A percentile compares a stretch with the other conserved stretches of the same genome.
Evolutionary conservation across 1,139 yeast species (phyloP).

Genomic region (Yamadazyma songkhlaensis): DNA sequence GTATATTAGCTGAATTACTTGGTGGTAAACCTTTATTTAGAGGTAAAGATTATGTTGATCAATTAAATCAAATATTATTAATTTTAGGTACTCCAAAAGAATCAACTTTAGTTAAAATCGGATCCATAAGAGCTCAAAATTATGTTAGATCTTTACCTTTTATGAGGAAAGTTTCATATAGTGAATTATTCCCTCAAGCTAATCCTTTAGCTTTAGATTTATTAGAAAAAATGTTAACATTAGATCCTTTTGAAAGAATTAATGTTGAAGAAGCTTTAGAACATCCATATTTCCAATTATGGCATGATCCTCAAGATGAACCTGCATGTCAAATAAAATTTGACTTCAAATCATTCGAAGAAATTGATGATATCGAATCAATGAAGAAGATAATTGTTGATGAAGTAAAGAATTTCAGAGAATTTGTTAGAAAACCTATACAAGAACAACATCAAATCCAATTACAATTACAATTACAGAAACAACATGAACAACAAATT

Average conservation of each 20-base stretch:
- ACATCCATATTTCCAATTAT: slow-evolving; percentile 84
- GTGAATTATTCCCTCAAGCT: slow-evolving; percentile 73
- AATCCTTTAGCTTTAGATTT: slow-evolving; percentile 85
- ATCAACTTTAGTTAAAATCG: slow-evolving; percentile 76
- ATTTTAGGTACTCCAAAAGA: slow-evolving; percentile 91
- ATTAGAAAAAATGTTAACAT: slow-evolving; percentile 74
- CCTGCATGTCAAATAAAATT: slow-evolving; percentile 81
- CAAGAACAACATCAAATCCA: slow-evolving; percentile 60
- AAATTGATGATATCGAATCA: slow-evolving; percentile 71
- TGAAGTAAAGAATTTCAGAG: slow-evolving; percentile 79
- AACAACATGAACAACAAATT: slow-evolving; percentile 28
- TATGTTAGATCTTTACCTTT: slow-evolving; percentile 84
- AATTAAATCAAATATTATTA: slow-evolving; percentile 80
- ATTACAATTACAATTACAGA: slow-evolving; percentile 34
- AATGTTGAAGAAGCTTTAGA: slow-evolving; percentile 85
- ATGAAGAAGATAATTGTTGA: slow-evolving; percentile 78
- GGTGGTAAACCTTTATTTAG: slow-evolving; percentile 92
- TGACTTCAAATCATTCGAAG: slow-evolving; percentile 83
- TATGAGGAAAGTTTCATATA: slow-evolving; percentile 80
- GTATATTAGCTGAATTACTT: slow-evolving; percentile 87
- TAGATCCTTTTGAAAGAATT: slow-evolving; percentile 85
- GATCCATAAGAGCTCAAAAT: slow-evolving; percentile 87
- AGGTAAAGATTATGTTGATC: slow-evolving; percentile 96
- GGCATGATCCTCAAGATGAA: slow-evolving; percentile 98
- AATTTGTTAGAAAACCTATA: slow-evolving; percentile 73